Base-by-base conservation (phyloP, 2,329 filamentous ascomycete genomes). In the Epichloe sp. region DNA sequence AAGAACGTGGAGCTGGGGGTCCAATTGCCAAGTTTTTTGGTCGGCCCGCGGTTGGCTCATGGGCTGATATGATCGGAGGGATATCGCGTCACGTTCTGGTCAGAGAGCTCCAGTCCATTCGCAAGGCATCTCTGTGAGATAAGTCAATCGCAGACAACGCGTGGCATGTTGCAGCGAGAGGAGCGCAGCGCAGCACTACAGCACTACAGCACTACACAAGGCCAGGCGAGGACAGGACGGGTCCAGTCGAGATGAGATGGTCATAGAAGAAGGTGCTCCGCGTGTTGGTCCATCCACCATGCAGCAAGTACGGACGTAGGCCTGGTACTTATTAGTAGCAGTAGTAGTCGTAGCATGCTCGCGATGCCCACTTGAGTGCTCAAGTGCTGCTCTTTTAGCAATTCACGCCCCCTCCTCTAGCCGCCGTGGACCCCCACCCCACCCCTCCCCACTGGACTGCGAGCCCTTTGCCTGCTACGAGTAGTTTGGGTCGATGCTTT, bases 321-420 rank as follows among this genome's bases (percentile, higher is more conserved):
- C 23, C 23, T 26, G 23, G 23, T 26, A 26, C 23, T 26, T 26
- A 8, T 8, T 26, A 26, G 6, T 7, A 26, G 23, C 8, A 26
- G 23, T 19, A 19, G 19, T 19, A 19, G 19, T 19, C 3, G 23
- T 26, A 26, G 26, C 26, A 26, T 26, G 26, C 26, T 26, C 7
- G 7, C 8, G 26, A 31, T 31, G 26, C 26, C 26, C 26, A 10
- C 26, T 31, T 8, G 26, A 8, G 26, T 31, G 26, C 26, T n/a
- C 31, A n/a, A 21, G 10, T 15, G 12, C 19, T 43, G 26, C n/a
- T 14, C n/a, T 45, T 43, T 49, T 12, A n/a, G 17, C 23, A 49
- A 15, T 35, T 31, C 26, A 31, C 34, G 14, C 46, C 51, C 46
- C 44, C 42, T 44, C 49, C 50, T 49, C 45, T 21, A 44, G 37